Conservation (phyloP, 192 early-diverging fungal species). For the Linderina pennispora region DNA sequence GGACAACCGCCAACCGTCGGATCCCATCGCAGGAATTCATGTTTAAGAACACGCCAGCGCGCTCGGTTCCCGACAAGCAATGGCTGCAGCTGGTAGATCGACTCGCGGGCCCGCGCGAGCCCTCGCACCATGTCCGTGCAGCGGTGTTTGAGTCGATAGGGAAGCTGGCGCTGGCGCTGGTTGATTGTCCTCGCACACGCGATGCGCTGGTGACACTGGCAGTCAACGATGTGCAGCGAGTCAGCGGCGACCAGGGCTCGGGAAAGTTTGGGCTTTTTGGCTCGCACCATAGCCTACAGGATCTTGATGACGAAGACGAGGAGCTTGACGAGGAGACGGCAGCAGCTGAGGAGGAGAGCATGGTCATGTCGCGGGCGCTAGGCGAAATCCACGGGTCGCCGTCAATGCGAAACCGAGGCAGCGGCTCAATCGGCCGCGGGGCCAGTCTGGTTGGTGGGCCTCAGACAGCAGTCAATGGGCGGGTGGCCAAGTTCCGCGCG, state of each 20-base stretch:
- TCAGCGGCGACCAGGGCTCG: constrained; percentile 8
- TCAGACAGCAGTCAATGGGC: too few species aligned
- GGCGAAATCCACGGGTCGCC: not conserved
- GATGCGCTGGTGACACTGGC: constrained; percentile 29
- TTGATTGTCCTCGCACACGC: constrained; percentile 31
- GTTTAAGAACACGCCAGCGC: constrained; percentile 22
- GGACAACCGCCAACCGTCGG: too few species aligned
- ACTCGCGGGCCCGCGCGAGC: constrained; percentile 40
- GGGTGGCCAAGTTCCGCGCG: not conserved
- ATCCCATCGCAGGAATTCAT: too few species aligned
- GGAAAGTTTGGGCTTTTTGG: constrained; percentile 23
- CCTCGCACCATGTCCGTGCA: constrained; percentile 40
- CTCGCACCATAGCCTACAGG: constrained; percentile 10
- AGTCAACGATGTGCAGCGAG: constrained; percentile 24
- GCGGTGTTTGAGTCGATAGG: constrained; percentile 45
- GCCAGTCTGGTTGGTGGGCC: too few species aligned
- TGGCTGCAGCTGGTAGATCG: constrained; percentile 43
- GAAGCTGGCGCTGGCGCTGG: constrained; percentile 33
- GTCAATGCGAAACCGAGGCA: not conserved
- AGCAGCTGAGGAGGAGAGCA: not conserved
- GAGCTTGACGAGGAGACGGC: constrained; percentile 5
- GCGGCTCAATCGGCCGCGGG: too few species aligned
- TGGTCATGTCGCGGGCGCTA: constrained; percentile 2
- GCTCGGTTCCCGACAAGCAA: constrained; percentile 28
- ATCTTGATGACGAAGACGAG: constrained; percentile 6